Conservation (phyloP, 2,329 filamentous ascomycete species). For the Clarireedia paspali region DNA sequence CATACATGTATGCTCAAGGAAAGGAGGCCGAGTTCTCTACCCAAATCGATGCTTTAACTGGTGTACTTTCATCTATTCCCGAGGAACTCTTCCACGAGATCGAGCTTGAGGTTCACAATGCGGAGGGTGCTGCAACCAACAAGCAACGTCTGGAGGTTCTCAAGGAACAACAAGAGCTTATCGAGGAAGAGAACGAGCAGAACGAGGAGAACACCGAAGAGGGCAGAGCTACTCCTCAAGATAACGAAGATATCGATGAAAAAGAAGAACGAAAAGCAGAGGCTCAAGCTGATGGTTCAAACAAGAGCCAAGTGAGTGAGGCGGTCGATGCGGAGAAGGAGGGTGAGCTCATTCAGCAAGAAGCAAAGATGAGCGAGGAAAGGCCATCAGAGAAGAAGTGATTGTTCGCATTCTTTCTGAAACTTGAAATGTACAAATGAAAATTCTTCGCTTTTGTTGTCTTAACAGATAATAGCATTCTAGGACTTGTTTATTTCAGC, state of each 20-base stretch:
- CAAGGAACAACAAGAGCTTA: slow-evolving; percentile 96
- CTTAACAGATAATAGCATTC: slow-evolving; percentile 16
- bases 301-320: slow-evolving; percentile 43
- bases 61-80: slow-evolving; percentile 87
- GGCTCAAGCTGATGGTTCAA: slow-evolving; percentile 35
- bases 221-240: slow-evolving; percentile 69
- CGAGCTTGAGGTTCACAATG: slow-evolving; percentile 93
- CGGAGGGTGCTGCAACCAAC: slow-evolving; percentile 95
- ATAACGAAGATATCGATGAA: slow-evolving; percentile 90
- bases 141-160: slow-evolving; percentile 97
- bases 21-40: slow-evolving; percentile 76
- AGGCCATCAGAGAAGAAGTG: slow-evolving; percentile 9
- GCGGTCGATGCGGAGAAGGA: slow-evolving; percentile 50
- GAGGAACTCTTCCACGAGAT: slow-evolving; percentile 99
- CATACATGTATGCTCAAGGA: slow-evolving; percentile 88
- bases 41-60: slow-evolving; percentile 88
- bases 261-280: slow-evolving; percentile 66
- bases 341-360: slow-evolving; percentile 34
- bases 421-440: slow-evolving; percentile 9
- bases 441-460: slow-evolving; percentile 22
- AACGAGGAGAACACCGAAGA: slow-evolving; percentile 71
- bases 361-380: slow-evolving; percentile 25
- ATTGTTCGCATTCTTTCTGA: slow-evolving; percentile 10
- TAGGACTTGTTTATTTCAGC: slow-evolving; percentile 15
- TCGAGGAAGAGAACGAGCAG: slow-evolving; percentile 94